Evolutionary conservation across 306 rosid genomes (phyloP), one percentile per base, ranked within the genome.

Genomic region (Gynostemma pentaphyllum): DNA sequence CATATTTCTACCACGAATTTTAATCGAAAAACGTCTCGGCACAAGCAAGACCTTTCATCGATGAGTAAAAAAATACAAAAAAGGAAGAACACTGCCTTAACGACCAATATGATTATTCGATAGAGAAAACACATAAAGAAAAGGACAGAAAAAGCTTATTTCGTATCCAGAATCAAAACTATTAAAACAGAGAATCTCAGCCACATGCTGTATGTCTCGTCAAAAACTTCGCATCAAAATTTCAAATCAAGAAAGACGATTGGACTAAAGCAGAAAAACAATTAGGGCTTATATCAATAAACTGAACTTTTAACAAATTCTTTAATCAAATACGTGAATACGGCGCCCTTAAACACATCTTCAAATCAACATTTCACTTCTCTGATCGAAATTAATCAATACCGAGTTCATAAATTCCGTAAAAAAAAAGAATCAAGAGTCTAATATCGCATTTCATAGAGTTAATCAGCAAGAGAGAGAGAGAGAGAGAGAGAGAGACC

Each of bases 401-500:
- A 36, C 19, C 8, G 11, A 56, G 63, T 4, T 56, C 46, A 37
- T 3, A 32, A 42, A 37, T 9, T 16, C n/a, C 42, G 23, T 23
- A 56, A 56, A 34, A 11, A 37, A 4, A 55, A 32, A 55, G n/a
- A 9, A 32, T 2, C 0, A 56, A 32, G 44, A 59, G 47, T 36
- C 36, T 14, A 37, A 14, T 16, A 37, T 60, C 65, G 48, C 65
- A 60, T 60, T 23, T 39, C 21, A 60, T 10, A 34, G 0, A 60
- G 13, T 36, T 15, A 5, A 57, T 7, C 53, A 44, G 52, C 53
- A 27, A 21, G 9, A 34, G 1, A 74, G 45, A 70, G 24, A 47
- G 56, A 15, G 68, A 30, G 55, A 52, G 70, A 62, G 45, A 74
- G 68, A 71, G 52, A 57, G n/a, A 21, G 29, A 85, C 96, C 95